These are phyloP conservation scores for Flammula alnicola DNA, from an alignment of 1,284 basidiomycete species.

Conservation along the genomic window DNA sequence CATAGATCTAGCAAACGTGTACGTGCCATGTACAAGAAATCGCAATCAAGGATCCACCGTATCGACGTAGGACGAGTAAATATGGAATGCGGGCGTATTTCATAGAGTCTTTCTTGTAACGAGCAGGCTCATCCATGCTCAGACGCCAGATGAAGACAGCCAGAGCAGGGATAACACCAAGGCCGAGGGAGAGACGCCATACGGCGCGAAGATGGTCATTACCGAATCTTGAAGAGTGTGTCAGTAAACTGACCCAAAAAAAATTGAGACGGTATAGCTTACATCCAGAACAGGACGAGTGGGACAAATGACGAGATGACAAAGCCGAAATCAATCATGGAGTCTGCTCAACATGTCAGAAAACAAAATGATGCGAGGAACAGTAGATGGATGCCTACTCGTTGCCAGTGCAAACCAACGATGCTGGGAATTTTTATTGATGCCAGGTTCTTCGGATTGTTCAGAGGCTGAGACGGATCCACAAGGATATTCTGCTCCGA, in stretches of 20 bases:
- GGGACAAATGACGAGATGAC: constrained; percentile 82
- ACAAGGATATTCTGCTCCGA: constrained; percentile 88
- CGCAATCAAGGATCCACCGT: too few species aligned
- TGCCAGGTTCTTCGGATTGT: constrained; percentile 84
- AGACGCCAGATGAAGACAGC: constrained; percentile 89
- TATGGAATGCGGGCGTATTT: constrained; percentile 80
- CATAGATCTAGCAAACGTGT: too few species aligned
- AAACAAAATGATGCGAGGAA: too few species aligned
- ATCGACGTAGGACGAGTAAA: constrained; percentile 78
- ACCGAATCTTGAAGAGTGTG: constrained; percentile 62
- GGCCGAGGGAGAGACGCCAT: constrained; percentile 89
- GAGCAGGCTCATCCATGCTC: constrained; percentile 78
- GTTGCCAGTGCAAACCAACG: constrained; percentile 87
- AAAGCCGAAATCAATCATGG: too few species aligned
- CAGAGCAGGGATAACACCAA: constrained; percentile 87
- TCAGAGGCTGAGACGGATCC: constrained; percentile 93
- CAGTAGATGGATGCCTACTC: too few species aligned
- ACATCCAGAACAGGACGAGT: constrained; percentile 80
- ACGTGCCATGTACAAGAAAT: too few species aligned
- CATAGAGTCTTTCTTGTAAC: constrained; percentile 79
- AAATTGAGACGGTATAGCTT: too few species aligned
- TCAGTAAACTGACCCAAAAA: not conserved
- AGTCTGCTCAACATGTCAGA: too few species aligned
- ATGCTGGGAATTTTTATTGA: constrained; percentile 82
- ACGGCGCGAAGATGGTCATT: constrained; percentile 80